These are phyloP conservation scores for Alisma plantagoaquatica DNA, from an alignment of 106 monocot species.

Conservation along the genomic window DNA sequence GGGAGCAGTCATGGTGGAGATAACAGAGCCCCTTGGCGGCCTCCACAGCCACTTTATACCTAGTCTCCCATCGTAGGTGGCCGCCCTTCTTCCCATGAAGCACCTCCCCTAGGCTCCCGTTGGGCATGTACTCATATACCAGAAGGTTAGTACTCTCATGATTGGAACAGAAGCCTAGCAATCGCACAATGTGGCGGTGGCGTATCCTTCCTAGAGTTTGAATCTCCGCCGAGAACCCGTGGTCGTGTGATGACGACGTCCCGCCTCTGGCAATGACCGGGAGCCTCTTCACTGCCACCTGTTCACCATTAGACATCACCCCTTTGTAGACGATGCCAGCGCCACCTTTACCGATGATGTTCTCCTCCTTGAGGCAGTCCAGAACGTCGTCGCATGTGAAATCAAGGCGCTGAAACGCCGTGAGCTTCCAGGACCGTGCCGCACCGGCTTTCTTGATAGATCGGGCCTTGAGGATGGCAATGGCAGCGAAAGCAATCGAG, in stretches of 20 bases:
- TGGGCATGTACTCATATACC: constrained; percentile 90
- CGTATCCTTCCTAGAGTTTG: constrained; percentile 67
- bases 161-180: constrained; percentile 68
- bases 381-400: constrained; percentile 61
- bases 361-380: constrained; percentile 66
- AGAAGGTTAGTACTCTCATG: constrained; percentile 59
- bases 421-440: constrained; percentile 62
- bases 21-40: constrained; percentile 77
- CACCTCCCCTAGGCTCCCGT: constrained; percentile 71
- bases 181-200: constrained; percentile 69
- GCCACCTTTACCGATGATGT: constrained; percentile 81
- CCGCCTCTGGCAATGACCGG: constrained; percentile 46
- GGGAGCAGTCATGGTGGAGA: constrained; percentile 80
- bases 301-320: constrained; percentile 42
- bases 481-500: constrained; percentile 54
- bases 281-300: constrained; percentile 64
- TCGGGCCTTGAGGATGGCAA: constrained; percentile 59
- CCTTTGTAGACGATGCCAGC: constrained; percentile 76
- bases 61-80: constrained; percentile 60
- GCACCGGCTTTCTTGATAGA: constrained; percentile 43
- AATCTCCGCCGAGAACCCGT: constrained; percentile 79
- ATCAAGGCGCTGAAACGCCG: constrained; percentile 76
- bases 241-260: constrained; percentile 51
- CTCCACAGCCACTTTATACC: constrained; percentile 73
- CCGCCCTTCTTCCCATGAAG: constrained; percentile 78